Conservation (phyloP, 805 yeast species). For the Starmerella apicola region DNA sequence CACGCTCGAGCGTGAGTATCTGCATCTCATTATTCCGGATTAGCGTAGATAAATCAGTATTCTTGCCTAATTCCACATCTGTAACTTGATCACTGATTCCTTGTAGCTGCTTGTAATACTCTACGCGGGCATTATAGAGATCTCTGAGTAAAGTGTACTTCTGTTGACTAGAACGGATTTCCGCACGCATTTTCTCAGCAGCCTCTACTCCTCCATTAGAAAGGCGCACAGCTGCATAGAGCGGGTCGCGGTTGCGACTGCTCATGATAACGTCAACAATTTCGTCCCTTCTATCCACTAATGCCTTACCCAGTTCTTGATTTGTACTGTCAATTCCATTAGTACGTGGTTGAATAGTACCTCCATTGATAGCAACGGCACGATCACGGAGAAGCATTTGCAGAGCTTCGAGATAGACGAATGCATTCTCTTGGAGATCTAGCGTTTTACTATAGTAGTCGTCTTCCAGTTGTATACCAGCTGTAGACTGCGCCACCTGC, state of each 20-base stretch:
- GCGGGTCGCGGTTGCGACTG: conserved; percentile 4
- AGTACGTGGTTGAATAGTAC: conserved; percentile 7
- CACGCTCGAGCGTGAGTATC: conserved; percentile 4
- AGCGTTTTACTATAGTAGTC: conserved; percentile 69
- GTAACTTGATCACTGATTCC: conserved; percentile 72
- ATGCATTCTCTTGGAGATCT: conserved; percentile 58
- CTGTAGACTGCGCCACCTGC: conserved; percentile 3
- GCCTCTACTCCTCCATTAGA: background rate
- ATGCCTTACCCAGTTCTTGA: conserved; percentile 19
- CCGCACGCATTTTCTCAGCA: conserved; percentile 30
- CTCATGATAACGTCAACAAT: conserved; percentile 6
- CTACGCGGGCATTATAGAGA: conserved; percentile 67
- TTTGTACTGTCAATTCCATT: conserved; percentile 9
- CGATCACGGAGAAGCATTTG: conserved; percentile 32
- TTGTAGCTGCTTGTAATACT: conserved; percentile 75
- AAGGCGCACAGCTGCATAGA: background rate
- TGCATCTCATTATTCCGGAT: conserved; percentile 20
- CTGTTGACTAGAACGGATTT: conserved; percentile 32
- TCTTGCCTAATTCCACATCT: conserved; percentile 31
- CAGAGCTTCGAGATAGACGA: conserved; percentile 26
- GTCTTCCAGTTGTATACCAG: conserved; percentile 39
- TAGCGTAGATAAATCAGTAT: conserved; percentile 19
- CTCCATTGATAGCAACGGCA: conserved; percentile 31
- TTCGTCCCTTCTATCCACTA: conserved; percentile 20
- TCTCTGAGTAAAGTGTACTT: conserved; percentile 43